Evolutionary conservation across 2,329 filamentous ascomycete genomes (phyloP).

Genomic region (Blastomyces parvus): DNA sequence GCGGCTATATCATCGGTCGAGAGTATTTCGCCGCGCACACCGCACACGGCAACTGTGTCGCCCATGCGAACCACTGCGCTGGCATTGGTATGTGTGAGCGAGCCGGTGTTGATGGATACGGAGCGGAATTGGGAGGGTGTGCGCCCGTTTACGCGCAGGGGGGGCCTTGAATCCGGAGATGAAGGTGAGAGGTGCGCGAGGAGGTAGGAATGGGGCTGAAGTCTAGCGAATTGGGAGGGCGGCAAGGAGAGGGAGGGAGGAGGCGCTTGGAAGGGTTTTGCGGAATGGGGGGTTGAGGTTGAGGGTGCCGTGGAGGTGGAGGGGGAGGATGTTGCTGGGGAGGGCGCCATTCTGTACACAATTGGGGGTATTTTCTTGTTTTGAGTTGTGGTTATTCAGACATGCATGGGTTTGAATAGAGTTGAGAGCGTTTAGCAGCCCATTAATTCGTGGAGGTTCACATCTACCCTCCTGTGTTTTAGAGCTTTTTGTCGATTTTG

Average conservation of each 20-base stretch:
- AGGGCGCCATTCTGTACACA: not conserved
- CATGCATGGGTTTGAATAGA: not conserved
- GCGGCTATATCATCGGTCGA: conserved; percentile 61
- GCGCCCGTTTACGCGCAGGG: conserved; percentile 74
- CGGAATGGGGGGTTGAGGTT: not conserved
- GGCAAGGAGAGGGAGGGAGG: conserved; percentile 45
- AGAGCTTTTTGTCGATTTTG: not conserved
- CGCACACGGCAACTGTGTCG: conserved; percentile 90
- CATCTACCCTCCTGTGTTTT: not conserved
- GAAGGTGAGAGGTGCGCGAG: conserved; percentile 71
- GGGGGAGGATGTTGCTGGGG: not conserved
- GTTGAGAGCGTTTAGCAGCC: not conserved
- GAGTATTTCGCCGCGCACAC: conserved; percentile 77
- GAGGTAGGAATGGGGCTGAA: conserved; percentile 81
- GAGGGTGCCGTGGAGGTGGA: not conserved
- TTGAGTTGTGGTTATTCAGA: no score
- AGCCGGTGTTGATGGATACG: conserved; percentile 70
- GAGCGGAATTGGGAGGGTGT: conserved; percentile 57
- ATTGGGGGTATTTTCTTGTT: not conserved
- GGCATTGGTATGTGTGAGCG: conserved; percentile 79
- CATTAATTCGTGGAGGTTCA: not conserved
- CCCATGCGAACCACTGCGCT: conserved; percentile 81
- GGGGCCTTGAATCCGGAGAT: conserved; percentile 40
- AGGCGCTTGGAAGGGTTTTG: conserved; percentile 11
- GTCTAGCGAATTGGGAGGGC: conserved; percentile 68